Base-by-base conservation (phyloP, 2,329 filamentous ascomycete genomes). In the Cryphonectria parasitica region DNA sequence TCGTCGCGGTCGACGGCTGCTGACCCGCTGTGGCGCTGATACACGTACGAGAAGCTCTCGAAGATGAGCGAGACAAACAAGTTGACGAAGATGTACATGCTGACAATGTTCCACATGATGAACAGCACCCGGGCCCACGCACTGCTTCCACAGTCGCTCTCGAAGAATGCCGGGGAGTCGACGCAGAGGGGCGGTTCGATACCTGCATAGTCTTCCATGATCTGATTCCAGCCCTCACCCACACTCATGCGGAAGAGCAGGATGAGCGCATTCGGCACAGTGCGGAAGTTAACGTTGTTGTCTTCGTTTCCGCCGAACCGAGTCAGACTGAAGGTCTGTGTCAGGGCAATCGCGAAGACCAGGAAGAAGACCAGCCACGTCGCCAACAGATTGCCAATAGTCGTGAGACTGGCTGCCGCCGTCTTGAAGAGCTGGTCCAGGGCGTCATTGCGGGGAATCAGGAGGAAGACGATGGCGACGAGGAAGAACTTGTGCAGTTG, bases 71-170 rank as follows among this genome's bases (percentile, higher is more conserved):
- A 99, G 71, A 99, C 95, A 80, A 99, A 99, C 78, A 99, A 84
- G 78, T 95, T 98, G 78, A 98, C 95, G 77, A 99, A 99, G 77
- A 99, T 97, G 82, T 99, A 99, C 96, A 99, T 99, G 92, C 95
- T 98, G 81, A 99, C 88, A 77, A 99, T 95, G 83, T 99, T 99
- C 96, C 96, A 99, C 5, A 92, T 89, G 70, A 98, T 94, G 83
- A 99, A 99, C 13, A 99, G 85, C 45, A 90, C 89, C 66, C 94
- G 88, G 10, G 96, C 94, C 94, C 96, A 99, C 54, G 90, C 88
- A 66, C 90, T 88, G 82, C 95, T 97, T 71, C 96, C 96, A 77
- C 96, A 99, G 81, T 99, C 97, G 76, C 94, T 96, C 58, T 92
- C 84, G 77, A 94, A 95, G 80, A 97, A 98, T 54, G 87, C 86